Evolutionary conservation across 2,329 filamentous ascomycete species (phyloP).

Genomic region (Fusarium citri): DNA sequence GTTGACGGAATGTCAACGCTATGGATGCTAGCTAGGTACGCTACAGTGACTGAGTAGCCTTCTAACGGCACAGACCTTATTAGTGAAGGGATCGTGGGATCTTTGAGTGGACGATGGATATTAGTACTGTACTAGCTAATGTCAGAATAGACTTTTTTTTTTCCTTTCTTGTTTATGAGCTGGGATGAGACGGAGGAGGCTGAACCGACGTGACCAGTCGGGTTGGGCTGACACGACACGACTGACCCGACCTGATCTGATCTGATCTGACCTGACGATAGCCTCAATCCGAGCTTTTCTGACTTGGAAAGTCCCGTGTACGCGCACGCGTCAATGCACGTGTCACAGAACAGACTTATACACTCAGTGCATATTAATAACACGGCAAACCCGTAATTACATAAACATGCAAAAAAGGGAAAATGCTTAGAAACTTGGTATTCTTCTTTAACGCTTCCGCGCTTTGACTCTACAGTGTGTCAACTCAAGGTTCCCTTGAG

Average conservation of each 20-base stretch:
- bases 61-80: conserved; percentile 18
- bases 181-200: neutral
- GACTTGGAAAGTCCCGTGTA: neutral
- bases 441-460: conserved; percentile 20
- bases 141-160: neutral
- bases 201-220: neutral
- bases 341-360: conserved; percentile 15
- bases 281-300: conserved; percentile 18
- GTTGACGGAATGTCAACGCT: conserved; percentile 7
- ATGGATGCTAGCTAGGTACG: neutral
- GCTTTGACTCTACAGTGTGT: conserved; percentile 10
- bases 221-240: neutral
- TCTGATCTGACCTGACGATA: conserved; percentile 27
- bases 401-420: conserved; percentile 10
- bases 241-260: neutral
- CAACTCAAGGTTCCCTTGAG: neutral
- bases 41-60: conserved; percentile 4
- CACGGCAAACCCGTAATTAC: conserved; percentile 26
- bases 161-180: neutral
- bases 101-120: neutral
- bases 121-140: neutral
- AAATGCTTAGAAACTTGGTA: conserved; percentile 4
- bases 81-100: neutral
- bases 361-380: neutral
- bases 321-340: conserved; percentile 9